phyloP scores from a whole-genome alignment of 805 yeast species.

The Kluyveromyces wickerhamii region DNA sequence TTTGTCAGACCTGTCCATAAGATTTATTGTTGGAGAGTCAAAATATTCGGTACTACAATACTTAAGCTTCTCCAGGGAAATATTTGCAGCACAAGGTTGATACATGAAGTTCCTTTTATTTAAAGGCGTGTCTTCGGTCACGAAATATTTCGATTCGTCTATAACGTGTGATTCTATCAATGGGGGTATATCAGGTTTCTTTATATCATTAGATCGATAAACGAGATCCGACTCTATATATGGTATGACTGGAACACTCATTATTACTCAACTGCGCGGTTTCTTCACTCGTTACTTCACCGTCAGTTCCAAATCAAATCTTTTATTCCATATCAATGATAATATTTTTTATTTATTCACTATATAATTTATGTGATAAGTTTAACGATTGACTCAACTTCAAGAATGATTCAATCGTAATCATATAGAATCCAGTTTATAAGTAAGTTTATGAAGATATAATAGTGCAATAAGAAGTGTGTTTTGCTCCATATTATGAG shows the following conservation, averaged over 20 bases:
- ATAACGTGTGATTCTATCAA: slow-evolving; percentile 13
- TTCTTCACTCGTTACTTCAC: too few relatives aligned
- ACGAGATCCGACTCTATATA: slow-evolving; percentile 19
- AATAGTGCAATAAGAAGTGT: too few relatives aligned
- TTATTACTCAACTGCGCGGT: too few relatives aligned
- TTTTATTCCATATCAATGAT: too few relatives aligned
- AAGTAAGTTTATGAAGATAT: too few relatives aligned
- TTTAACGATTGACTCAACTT: too few relatives aligned
- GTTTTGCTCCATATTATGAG: too few relatives aligned
- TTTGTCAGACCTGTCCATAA: slow-evolving; percentile 57
- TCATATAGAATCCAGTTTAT: too few relatives aligned
- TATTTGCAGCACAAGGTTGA: slow-evolving; percentile 67
- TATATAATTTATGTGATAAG: too few relatives aligned
- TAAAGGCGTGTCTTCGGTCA: slow-evolving; percentile 66
- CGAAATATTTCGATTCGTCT: neutral
- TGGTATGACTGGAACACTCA: slow-evolving; percentile 5
- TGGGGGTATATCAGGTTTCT: slow-evolving; percentile 20
- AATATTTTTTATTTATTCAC: too few relatives aligned
- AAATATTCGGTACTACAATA: slow-evolving; percentile 75
- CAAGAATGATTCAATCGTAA: too few relatives aligned
- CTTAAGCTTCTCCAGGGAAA: slow-evolving; percentile 44
- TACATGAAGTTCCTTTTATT: slow-evolving; percentile 79
- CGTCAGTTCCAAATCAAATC: too few relatives aligned
- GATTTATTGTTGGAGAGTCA: slow-evolving; percentile 20
- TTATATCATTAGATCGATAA: slow-evolving; percentile 4